Evolutionary conservation across 371 early-diverging fungal genomes (phyloP), one percentile per base, ranked within the genome.

Genomic region (Zychaea mexicana): DNA sequence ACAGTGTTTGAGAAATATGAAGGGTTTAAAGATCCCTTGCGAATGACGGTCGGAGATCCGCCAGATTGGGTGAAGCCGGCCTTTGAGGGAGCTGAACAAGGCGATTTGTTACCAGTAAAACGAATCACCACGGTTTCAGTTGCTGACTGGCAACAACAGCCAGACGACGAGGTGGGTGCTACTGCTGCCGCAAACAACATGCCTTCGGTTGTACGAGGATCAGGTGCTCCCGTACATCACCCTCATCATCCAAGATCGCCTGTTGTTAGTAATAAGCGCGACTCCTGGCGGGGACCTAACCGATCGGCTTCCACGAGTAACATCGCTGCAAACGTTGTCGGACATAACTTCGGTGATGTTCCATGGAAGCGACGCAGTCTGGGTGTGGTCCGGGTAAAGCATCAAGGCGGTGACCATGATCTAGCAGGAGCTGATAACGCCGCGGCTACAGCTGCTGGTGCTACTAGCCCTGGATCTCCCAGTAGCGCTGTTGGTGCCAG

Each of bases 11-110:
- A 89, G 64, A 81, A 75, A 60, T 89, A 89, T 45, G 80, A 83
- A 68, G 89, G 89, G 1, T 76, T 85, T 62, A 77, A 86, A 19
- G 87, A 89, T 65, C 85, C 86, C 8, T 70, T 83, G 6, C 82
- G 82, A 3, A 84, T 83, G 84, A 86, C 88, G 6, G 89, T 89
- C 1, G 87, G 88, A 1, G 87, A 86, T 60, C 89, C 89, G 12
- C 89, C 89, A 2, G 86, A 86, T 59, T 89, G 89, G 89, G 89
- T 89, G 19, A 85, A 85, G 53, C 85, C 85, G 15, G 85, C 85
- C 15, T 81, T 81, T 63, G 80, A 81, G 62, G 85, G 83, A 21
- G 78, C 81, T 9, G 83, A 75, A 2, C 81, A 79, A 64, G 79
- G 80, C 4, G 77, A 80, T 57, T 57, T 75, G 17, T 69, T 81